phyloP scores from a whole-genome alignment of 1,139 yeast species.

The Kurtzmaniella natalensis region DNA sequence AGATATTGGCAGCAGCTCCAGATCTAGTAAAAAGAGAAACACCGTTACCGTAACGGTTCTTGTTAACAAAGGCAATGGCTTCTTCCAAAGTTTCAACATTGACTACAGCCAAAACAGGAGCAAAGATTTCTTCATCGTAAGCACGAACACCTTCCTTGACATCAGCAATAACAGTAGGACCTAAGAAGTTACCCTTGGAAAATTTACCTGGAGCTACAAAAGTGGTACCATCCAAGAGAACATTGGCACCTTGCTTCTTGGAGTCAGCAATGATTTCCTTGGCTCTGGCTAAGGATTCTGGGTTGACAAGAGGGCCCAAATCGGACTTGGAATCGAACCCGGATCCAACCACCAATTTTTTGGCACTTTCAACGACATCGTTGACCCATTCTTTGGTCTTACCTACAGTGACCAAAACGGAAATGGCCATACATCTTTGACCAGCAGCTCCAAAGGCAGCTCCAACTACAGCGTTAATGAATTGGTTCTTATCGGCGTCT shows the following conservation, averaged over 20 bases:
- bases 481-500: conserved; percentile 65
- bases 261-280: conserved; percentile 54
- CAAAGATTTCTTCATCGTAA: conserved; percentile 73
- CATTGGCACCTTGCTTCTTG: conserved; percentile 52
- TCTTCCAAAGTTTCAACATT: conserved; percentile 68
- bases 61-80: conserved; percentile 63
- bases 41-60: conserved; percentile 71
- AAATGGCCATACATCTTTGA: conserved; percentile 81
- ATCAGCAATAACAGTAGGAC: conserved; percentile 63
- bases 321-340: conserved; percentile 63
- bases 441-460: conserved; percentile 88
- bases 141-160: conserved; percentile 69
- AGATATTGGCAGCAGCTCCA: conserved; percentile 67
- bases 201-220: conserved; percentile 38
- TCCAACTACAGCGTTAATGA: conserved; percentile 65
- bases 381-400: conserved; percentile 60
- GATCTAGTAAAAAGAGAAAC: conserved; percentile 66
- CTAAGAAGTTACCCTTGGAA: conserved; percentile 69
- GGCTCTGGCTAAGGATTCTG: conserved; percentile 52
- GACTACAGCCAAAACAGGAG: conserved; percentile 66
- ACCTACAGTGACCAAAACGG: conserved; percentile 74
- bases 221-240: conserved; percentile 64
- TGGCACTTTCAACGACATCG: conserved; percentile 59
- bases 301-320: conserved; percentile 70
- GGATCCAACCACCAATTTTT: conserved; percentile 55